These are phyloP conservation scores for Lentinula edodes DNA, from an alignment of 768 basidiomycete species.

Conservation along the genomic window DNA sequence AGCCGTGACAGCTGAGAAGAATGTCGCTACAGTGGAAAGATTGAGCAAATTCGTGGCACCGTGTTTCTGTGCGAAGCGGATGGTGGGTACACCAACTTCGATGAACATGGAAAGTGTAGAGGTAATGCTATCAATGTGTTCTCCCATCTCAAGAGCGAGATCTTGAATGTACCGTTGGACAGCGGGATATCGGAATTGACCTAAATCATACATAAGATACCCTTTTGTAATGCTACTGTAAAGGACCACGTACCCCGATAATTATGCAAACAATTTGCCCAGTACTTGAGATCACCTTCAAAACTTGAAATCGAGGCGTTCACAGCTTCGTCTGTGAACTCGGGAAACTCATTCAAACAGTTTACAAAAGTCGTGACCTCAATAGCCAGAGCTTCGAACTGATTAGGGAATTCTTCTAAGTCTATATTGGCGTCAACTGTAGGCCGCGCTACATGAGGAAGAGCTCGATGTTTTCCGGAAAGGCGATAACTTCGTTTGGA, in stretches of 20 bases:
- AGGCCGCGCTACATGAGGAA: conserved; percentile 48
- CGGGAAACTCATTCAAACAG: conserved; percentile 74
- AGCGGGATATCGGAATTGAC: conserved; percentile 66
- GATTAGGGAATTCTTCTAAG: conserved; percentile 59
- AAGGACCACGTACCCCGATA: conserved; percentile 44
- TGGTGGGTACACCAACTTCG: conserved; percentile 76
- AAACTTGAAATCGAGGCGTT: conserved; percentile 64
- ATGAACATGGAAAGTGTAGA: conserved; percentile 68
- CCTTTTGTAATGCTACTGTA: not conserved
- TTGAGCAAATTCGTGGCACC: conserved; percentile 66
- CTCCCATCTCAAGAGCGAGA: conserved; percentile 67
- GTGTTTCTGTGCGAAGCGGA: conserved; percentile 72
- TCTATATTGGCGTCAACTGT: conserved; percentile 53
- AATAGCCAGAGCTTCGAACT: conserved; percentile 56
- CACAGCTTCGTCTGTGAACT: conserved; percentile 68
- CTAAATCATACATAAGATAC: conserved; percentile 23
- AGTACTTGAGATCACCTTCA: conserved; percentile 73
- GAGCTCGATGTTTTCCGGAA: conserved; percentile 29
- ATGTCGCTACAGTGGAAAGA: conserved; percentile 65
- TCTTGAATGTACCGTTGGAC: conserved; percentile 75
- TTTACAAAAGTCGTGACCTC: conserved; percentile 65
- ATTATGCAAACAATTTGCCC: conserved; percentile 65
- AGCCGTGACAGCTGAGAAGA: conserved; percentile 26
- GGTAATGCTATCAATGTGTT: conserved; percentile 66
- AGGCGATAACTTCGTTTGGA: conserved; percentile 21